Evolutionary conservation across 352 stramenopile genomes (phyloP), one percentile per base, ranked within the genome.

Genomic region (Bremia lactucae): DNA sequence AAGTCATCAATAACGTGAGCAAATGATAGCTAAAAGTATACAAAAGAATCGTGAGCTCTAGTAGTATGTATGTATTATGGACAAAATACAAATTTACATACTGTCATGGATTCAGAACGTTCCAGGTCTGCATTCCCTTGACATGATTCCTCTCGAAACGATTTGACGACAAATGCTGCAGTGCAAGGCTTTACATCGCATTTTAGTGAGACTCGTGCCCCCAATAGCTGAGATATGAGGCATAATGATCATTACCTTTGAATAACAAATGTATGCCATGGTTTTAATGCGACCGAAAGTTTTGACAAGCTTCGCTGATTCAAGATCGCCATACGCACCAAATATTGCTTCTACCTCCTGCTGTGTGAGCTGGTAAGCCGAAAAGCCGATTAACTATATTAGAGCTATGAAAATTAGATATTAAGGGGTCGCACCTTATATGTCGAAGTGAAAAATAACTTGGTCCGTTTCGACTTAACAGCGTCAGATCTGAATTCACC

Each of bases 311-410:
- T 87, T 47, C 31, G 81, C 76, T 15, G 44, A 56, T 24, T 88
- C 72, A 35, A 92, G 79, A 49, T 87, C 61, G 2, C 77, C 69
- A 26, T 92, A 92, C 3, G 83, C 72, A 0, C 53, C 59, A 55
- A 92, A 92, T 69, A 92, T 88, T 1, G 80, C 77, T 19, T 87
- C 62, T 0, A 92, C 35, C 16, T 89, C 80, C 43, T 92, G 80
- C 20, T 62, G 42, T 4, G 77, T 90, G 26, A 87, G 90, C 74
- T 89, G 28, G 6, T 31, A 10, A 5, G 58, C 48, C 18, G 38
- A 18, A 36, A 36, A 1, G 20, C 11, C 20, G 33, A 51, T 21
- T 46, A 34, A 42, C n/a, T n/a, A n/a, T n/a, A n/a, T n/a, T n/a
- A n/a, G n/a, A n/a, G n/a, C n/a, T n/a, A n/a, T n/a, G n/a, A n/a